phyloP scores from a whole-genome alignment of 345 rosid species.

The Brassica incana region DNA sequence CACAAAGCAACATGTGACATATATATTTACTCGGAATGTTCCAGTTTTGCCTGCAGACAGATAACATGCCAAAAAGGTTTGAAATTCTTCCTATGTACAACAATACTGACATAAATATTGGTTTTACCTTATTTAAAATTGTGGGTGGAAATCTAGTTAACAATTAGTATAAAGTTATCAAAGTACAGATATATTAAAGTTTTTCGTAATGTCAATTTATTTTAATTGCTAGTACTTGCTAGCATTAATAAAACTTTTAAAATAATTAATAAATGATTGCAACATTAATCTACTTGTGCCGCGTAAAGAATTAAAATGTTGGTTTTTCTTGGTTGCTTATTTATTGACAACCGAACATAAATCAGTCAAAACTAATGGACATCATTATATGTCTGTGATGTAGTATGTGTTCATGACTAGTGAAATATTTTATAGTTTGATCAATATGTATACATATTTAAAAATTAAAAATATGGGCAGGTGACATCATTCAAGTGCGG shows the following conservation, averaged over 20 bases:
- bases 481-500: conserved; percentile 81
- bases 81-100: conserved; percentile 7
- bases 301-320: conserved; percentile 26
- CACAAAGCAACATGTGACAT: neutral
- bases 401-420: neutral
- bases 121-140: neutral
- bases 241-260: neutral
- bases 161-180: neutral
- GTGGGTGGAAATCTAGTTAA: too few relatives aligned
- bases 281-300: conserved; percentile 11
- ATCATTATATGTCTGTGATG: neutral
- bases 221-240: conserved; percentile 1
- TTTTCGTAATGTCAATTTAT: neutral
- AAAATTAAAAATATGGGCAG: conserved; percentile 33
- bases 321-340: conserved; percentile 23
- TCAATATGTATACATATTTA: neutral
- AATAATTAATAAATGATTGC: conserved; percentile 1
- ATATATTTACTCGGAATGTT: conserved; percentile 11
- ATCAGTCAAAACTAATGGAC: conserved; percentile 10
- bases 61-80: neutral
- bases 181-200: neutral
- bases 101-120: neutral
- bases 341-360: conserved; percentile 27
- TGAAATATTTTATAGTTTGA: neutral
- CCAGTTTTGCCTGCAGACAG: neutral